Evolutionary conservation across 345 rosid species (phyloP), one percentile per base, ranked within the genome.

Genomic region (Litchi chinensis): DNA sequence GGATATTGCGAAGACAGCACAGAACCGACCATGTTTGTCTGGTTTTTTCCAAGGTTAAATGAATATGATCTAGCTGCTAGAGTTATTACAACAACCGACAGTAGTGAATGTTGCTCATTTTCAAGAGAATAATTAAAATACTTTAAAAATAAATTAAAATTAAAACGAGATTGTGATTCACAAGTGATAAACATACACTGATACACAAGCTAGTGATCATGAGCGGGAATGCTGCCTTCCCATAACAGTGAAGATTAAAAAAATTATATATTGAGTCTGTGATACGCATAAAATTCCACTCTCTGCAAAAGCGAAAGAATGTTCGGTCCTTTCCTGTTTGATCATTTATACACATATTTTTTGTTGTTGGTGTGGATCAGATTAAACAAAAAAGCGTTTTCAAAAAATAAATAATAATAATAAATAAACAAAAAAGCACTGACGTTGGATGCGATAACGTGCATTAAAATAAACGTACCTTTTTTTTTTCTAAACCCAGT

Each of bases 1-100:
- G 9, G 54, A 56, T 65, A 16, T 52, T 56, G 28, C 39, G n/a
- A 56, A 73, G 60, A 71, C 81, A 79, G 76, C 81, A 60, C 72
- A 32, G 64, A 70, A n/a, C 68, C 68, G 80, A 54, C 44, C 39
- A 72, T 26, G 63, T 81, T 64, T 73, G 84, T 83, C 82, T 40
- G 82, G 89, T 78, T 82, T 68, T 75, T 60, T 54, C n/a, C 81
- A 72, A 77, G 74, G 77, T 71, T 64, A 81, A 83, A 70, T 73
- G 80, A 76, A 83, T 63, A 68, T 39, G 75, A 82, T 56, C 50
- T 71, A 79, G 81, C 82, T 77, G 68, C 65, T 71, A 76, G 75
- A 69, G 76, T 4, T 80, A 54, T 24, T 54, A 6, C 5, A 77
- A 74, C 84, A 83, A 78, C 87, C 87, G 83, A 87, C 84, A 80